phyloP scores from a whole-genome alignment of 495 filamentous ascomycete species.

The Neurospora cerealis region DNA sequence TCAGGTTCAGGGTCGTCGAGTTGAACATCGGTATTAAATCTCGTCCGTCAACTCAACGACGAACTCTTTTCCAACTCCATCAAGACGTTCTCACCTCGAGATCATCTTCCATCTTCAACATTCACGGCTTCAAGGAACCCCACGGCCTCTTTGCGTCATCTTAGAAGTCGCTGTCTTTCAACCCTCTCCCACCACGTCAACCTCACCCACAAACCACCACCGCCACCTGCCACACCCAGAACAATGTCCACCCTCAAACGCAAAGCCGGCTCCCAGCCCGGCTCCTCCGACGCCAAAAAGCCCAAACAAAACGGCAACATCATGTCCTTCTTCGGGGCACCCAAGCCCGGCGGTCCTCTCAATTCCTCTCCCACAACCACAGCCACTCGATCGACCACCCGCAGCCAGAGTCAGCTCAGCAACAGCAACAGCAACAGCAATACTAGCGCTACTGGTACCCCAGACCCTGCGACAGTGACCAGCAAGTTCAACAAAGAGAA shows the following conservation, averaged over 20 bases:
- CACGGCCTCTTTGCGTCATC: background rate
- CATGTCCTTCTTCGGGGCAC: constrained; percentile 43
- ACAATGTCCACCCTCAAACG: constrained; percentile 53
- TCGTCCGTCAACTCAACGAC: no score
- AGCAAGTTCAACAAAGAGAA: constrained; percentile 73
- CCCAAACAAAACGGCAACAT: constrained; percentile 49
- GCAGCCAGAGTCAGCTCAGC: constrained; percentile 8
- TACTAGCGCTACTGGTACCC: background rate
- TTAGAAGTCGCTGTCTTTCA: background rate
- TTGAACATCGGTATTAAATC: no score
- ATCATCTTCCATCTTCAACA: background rate
- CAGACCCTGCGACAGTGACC: constrained; percentile 21
- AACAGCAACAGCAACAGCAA: constrained; percentile 16
- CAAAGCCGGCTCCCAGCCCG: constrained; percentile 45
- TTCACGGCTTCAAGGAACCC: background rate
- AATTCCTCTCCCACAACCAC: background rate
- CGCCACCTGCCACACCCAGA: background rate
- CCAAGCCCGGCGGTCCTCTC: constrained; percentile 16
- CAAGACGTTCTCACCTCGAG: no score
- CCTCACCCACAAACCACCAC: background rate
- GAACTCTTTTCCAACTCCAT: no score
- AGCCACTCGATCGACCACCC: background rate
- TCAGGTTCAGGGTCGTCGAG: no score
- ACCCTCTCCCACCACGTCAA: background rate
- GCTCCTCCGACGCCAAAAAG: constrained; percentile 53